These are phyloP conservation scores for Lolium multiflorum DNA, from an alignment of 176 grass and related monocot genomes.

Conservation along the genomic window DNA sequence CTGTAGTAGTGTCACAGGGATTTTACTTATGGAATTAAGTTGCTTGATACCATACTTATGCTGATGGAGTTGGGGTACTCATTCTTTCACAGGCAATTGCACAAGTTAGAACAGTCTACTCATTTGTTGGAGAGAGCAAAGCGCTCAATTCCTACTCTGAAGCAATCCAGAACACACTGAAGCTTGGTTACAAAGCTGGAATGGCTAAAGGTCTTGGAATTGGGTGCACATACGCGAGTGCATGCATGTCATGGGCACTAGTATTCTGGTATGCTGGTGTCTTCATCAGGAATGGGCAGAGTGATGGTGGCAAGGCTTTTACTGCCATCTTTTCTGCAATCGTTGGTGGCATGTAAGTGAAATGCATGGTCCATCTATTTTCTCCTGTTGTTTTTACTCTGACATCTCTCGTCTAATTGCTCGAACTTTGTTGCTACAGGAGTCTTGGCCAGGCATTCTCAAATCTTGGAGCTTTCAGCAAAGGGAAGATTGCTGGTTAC, in stretches of 20 bases:
- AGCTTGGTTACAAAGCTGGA: conserved; percentile 96
- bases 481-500: conserved; percentile 96
- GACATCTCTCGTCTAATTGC: background rate
- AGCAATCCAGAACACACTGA: conserved; percentile 88
- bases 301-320: conserved; percentile 95
- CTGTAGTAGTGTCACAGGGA: background rate
- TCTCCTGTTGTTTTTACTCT: background rate
- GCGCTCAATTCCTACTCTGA: conserved; percentile 94
- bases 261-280: conserved; percentile 99
- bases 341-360: conserved; percentile 84
- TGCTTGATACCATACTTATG: conserved; percentile 10
- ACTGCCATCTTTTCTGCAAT: conserved; percentile 97
- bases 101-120: conserved; percentile 97
- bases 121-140: conserved; percentile 95
- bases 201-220: conserved; percentile 99
- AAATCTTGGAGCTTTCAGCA: conserved; percentile 97
- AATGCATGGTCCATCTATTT: conserved; percentile 19
- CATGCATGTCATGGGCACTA: conserved; percentile 98
- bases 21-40: background rate
- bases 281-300: conserved; percentile 91
- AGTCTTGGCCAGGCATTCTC: conserved; percentile 98
- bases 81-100: conserved; percentile 72
- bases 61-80: background rate
- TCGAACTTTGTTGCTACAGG: conserved; percentile 56
- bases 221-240: conserved; percentile 94